Evolutionary conservation across 164 flowering plant genomes (phyloP), one percentile per base, ranked within the genome.

Genomic region (Macadamia integrifolia): DNA sequence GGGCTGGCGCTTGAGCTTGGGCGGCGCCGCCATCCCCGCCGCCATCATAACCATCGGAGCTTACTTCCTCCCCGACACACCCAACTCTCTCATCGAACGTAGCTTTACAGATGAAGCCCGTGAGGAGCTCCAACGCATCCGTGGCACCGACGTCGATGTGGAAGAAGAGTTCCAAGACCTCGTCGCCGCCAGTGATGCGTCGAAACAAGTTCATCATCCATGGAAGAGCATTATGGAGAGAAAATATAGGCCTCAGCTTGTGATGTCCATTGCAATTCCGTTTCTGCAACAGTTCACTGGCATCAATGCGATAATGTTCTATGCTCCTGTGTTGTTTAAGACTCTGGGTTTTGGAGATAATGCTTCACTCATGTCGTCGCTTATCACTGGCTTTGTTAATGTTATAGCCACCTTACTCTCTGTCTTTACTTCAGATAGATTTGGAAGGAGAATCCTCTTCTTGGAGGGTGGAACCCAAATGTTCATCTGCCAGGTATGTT

Each of bases 1-100:
- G 58, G 80, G 83, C 1, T 80, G 83, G 80, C 61, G 83, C 3
- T 9, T 75, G 1, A 64, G 71, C 59, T 63, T 80, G 6, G 83
- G 65, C 11, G 49, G 62, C 1, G 79, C 80, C 6, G 71, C 31
- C 0, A 73, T 73, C 13, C 83, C 83, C 3, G 82, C 78, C 6
- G 2, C 67, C 6, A 60, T 76, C 7, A 59, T 76, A 23, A 63
- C 67, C 3, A 1, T 75, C 2, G 80, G 77, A 5, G 44, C 77
- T 11, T 35, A 68, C 9, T 58, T 71, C 40, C 74, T 80, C 10
- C 80, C 80, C 0, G 79, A 80, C 14, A 80, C 83, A 18, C 83
- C 79, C 2, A 80, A 80, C 67, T 75, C 76, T 42, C 18, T 77
- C 63, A 66, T 78, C 29, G 72, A 69, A 35, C 48, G 75, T 2